Conservation (phyloP, 768 basidiomycete genomes). For the Rhodotorula toruloides region DNA sequence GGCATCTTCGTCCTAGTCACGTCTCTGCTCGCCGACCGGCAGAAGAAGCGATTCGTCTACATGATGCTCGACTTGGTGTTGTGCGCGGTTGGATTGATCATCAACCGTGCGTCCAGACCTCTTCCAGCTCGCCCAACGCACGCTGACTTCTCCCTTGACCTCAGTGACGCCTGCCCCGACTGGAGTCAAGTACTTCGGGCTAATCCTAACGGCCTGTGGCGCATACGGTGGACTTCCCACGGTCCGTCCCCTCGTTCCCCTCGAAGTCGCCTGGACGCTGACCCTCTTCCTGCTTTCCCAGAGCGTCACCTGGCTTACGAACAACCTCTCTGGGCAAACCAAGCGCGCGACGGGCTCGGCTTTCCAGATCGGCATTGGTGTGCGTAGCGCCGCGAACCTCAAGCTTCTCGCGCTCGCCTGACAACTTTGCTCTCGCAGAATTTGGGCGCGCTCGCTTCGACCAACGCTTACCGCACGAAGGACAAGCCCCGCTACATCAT, state of each 20-base stretch:
- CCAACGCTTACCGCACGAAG: conserved; percentile 35
- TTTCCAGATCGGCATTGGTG: conserved; percentile 40
- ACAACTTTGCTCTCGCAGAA: conserved; percentile 10
- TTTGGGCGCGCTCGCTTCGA: conserved; percentile 37
- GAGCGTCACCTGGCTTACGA: conserved; percentile 37
- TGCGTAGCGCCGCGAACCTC: conserved; percentile 4
- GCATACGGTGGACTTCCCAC: conserved; percentile 36
- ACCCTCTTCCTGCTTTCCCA: not conserved
- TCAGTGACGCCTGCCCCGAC: conserved; percentile 33
- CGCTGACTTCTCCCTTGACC: not conserved
- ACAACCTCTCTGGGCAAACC: conserved; percentile 37
- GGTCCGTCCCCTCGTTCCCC: not conserved
- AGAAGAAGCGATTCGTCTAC: conserved; percentile 37
- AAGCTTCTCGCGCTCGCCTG: not conserved
- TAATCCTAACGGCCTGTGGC: conserved; percentile 40
- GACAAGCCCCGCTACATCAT: conserved; percentile 33
- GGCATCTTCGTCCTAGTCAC: not conserved
- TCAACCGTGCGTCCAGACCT: conserved; percentile 24
- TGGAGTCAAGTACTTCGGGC: conserved; percentile 38
- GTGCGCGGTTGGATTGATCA: conserved; percentile 38
- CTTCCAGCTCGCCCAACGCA: too few relatives aligned
- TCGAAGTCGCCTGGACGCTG: not conserved
- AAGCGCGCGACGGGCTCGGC: conserved; percentile 18
- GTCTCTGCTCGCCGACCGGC: conserved; percentile 29
- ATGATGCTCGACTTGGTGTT: conserved; percentile 33